A percentile compares a stretch with the other conserved stretches of the same genome.
Conservation (phyloP, 805 yeast species). For the Debaryomyces maramus region DNA sequence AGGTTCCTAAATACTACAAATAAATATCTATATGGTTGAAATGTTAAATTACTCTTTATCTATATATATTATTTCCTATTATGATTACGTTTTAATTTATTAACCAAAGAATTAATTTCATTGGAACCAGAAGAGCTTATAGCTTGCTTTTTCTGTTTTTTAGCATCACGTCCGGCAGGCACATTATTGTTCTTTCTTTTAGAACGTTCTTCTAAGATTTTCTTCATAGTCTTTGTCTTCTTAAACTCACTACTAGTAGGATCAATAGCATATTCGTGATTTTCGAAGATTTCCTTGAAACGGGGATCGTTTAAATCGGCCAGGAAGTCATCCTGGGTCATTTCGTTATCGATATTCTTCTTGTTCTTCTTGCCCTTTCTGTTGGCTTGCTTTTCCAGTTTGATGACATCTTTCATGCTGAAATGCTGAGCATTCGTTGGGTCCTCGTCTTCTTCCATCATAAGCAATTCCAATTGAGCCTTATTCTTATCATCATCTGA, state of each 20-base stretch:
- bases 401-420: slow-evolving; percentile 73
- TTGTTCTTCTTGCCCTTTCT: slow-evolving; percentile 46
- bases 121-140: slow-evolving; percentile 7
- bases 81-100: slow-evolving; percentile 49
- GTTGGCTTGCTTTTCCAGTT: slow-evolving; percentile 64
- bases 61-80: slow-evolving; percentile 15
- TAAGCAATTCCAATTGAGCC: slow-evolving; percentile 73
- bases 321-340: slow-evolving; percentile 50
- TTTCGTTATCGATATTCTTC: slow-evolving; percentile 52
- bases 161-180: slow-evolving; percentile 6
- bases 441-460: slow-evolving; percentile 60
- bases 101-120: slow-evolving; percentile 39
- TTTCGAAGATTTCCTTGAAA: slow-evolving; percentile 84
- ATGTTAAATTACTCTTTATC: neutral
- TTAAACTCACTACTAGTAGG: slow-evolving; percentile 90
- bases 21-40: neutral
- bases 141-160: slow-evolving; percentile 11
- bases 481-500: slow-evolving; percentile 23
- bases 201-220: slow-evolving; percentile 73
- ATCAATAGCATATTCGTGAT: slow-evolving; percentile 91
- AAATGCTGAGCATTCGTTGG: slow-evolving; percentile 59
- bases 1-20: slow-evolving; percentile 1
- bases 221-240: slow-evolving; percentile 83
- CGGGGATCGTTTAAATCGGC: slow-evolving; percentile 82
- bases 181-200: slow-evolving; percentile 39